Evolutionary conservation across 1,139 yeast species (phyloP), one percentile per base, ranked within the genome.

Genomic region (Lodderomyces oxycetoniae): DNA sequence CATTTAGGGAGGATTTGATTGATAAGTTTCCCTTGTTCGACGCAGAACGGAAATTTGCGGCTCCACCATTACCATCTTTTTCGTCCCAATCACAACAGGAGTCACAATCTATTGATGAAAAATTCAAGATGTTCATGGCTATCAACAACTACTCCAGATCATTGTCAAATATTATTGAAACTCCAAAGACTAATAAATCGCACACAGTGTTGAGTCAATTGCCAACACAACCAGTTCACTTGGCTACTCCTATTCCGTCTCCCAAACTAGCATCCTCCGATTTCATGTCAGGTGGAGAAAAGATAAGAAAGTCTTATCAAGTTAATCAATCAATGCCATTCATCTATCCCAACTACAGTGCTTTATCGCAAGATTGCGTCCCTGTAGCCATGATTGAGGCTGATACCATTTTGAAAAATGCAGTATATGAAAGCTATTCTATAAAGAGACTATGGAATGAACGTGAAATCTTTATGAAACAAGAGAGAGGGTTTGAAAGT

Each of bases 161-260:
- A 4, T 51, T 77, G 19, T 67, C 82, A 0, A 79, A 76, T 41
- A 67, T 71, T 36, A 63, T 83, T 42, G 78, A 79, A 42, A 64
- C 74, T 30, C 80, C 89, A 23, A 57, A 82, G 32, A 75, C 82
- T 0, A 62, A 66, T 31, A 68, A 66, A 42, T 54, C 67, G 2
- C 84, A 80, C 40, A 69, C 79, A 4, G 57, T 74, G 2, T 70
- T 73, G 36, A 66, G 73, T 30, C 71, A 75, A 29, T 56, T 80
- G 13, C 84, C 86, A 1, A 67, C 76, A 0, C 87, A 84, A 24
- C 69, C 74, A 1, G 61, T 82, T 3, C 95, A 88, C 54, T 70
- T 88, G 12, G 89, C 95, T 0, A 87, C 96, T 0, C 96, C 95
- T 0, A 85, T 83, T 0, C 93, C 95, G 1, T 83, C 95, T 0